These are phyloP conservation scores for Termitomyces sp. DNA, from an alignment of 768 basidiomycete genomes.

Conservation along the genomic window DNA sequence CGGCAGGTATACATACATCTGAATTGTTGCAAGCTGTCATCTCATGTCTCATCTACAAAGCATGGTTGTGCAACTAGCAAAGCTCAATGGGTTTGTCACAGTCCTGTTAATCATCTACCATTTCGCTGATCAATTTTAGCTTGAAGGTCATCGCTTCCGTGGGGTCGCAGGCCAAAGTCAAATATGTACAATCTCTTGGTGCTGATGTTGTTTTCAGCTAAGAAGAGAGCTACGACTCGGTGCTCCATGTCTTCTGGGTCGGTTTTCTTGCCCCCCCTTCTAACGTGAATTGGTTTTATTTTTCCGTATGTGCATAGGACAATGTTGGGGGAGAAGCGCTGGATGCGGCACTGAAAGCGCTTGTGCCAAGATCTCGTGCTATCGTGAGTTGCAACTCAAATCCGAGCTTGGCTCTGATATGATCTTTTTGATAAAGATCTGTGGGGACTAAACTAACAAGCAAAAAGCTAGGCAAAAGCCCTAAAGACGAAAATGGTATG, in stretches of 20 bases:
- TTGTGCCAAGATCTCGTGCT: slow-evolving; percentile 34
- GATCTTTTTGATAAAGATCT: neutral
- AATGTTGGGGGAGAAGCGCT: slow-evolving; percentile 44
- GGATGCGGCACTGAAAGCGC: slow-evolving; percentile 26
- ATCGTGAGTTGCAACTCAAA: slow-evolving; percentile 20
- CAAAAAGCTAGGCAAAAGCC: no score
- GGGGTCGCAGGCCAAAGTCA: slow-evolving; percentile 57
- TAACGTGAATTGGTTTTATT: neutral
- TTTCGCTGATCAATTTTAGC: neutral
- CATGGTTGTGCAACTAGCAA: slow-evolving; percentile 31
- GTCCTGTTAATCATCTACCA: no score
- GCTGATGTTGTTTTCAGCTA: slow-evolving; percentile 63
- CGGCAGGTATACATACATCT: slow-evolving; percentile 17
- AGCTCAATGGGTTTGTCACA: slow-evolving; percentile 23
- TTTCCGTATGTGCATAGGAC: slow-evolving; percentile 20
- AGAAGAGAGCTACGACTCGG: slow-evolving; percentile 34
- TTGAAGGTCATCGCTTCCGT: slow-evolving; percentile 58
- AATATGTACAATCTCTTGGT: slow-evolving; percentile 43
- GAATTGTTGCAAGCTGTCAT: neutral
- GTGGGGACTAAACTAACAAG: no score
- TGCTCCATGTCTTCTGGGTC: slow-evolving; percentile 40
- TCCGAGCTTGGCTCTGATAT: no score
- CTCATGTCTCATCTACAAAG: slow-evolving; percentile 7
- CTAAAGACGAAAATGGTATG: no score
- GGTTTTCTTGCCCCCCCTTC: neutral